A percentile compares a stretch with the other conserved stretches of the same genome.
phyloP scores from a whole-genome alignment of 345 rosid species.

The Cardamine occulta region DNA sequence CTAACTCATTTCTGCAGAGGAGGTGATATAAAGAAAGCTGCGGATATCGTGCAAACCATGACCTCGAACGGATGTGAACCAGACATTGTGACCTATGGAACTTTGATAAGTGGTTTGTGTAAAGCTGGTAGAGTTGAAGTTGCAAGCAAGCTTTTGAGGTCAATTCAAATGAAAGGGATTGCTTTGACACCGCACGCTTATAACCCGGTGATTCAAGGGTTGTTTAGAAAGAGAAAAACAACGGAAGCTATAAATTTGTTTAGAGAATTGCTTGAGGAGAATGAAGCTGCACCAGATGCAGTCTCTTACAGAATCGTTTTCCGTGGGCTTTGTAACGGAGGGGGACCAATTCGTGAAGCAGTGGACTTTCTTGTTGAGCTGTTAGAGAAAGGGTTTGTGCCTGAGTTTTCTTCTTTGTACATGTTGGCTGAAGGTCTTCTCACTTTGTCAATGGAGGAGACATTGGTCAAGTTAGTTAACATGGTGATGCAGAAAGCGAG shows the following conservation, averaged over 20 bases:
- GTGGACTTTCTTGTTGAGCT: slow-evolving; percentile 79
- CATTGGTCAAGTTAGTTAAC: slow-evolving; percentile 60
- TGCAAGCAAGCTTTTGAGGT: slow-evolving; percentile 73
- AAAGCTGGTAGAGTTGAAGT: slow-evolving; percentile 81
- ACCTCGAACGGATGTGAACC: slow-evolving; percentile 78
- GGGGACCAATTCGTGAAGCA: slow-evolving; percentile 84
- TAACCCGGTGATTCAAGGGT: slow-evolving; percentile 83
- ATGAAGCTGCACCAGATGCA: slow-evolving; percentile 61
- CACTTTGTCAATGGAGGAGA: slow-evolving; percentile 70
- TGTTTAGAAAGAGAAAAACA: slow-evolving; percentile 62
- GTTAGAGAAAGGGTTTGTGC: slow-evolving; percentile 69
- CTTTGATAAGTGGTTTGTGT: slow-evolving; percentile 80
- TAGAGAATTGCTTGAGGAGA: slow-evolving; percentile 77
- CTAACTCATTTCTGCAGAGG: slow-evolving; percentile 71
- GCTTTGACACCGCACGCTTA: slow-evolving; percentile 73
- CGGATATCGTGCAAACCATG: slow-evolving; percentile 87
- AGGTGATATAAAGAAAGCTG: slow-evolving; percentile 81
- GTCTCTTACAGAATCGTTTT: slow-evolving; percentile 66
- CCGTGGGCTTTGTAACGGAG: slow-evolving; percentile 75
- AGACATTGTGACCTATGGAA: slow-evolving; percentile 81
- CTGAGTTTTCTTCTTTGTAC: slow-evolving; percentile 72
- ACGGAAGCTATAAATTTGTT: slow-evolving; percentile 77
- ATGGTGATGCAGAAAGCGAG: slow-evolving; percentile 74
- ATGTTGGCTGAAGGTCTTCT: slow-evolving; percentile 89
- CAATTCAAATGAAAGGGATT: slow-evolving; percentile 80